Percentiles rank a stretch among this genome's conserved stretches.
Conservation (phyloP, 208 protist species). For the Balamuthia mandrillaris region DNA sequence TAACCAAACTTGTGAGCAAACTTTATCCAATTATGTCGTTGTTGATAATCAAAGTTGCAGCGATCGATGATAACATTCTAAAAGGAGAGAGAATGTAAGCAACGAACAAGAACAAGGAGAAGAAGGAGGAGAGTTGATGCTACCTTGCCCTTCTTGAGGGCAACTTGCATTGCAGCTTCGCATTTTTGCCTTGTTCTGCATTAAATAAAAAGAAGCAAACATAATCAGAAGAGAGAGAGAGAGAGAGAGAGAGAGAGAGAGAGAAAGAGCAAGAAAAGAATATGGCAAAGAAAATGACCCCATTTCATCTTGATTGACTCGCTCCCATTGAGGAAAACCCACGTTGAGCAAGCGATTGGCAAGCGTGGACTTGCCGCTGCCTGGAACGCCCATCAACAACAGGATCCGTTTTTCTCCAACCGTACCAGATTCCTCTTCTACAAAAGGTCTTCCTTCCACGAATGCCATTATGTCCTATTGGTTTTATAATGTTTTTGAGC, state of each 20-base stretch:
- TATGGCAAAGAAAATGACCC: background rate
- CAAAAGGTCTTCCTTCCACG: background rate
- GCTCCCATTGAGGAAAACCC: background rate
- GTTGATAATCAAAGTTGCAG: conserved; percentile 19
- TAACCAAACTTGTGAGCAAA: background rate
- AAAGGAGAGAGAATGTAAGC: too few species aligned
- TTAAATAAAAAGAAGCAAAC: background rate
- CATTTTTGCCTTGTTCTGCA: background rate
- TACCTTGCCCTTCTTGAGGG: background rate
- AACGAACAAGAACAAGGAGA: too few species aligned
- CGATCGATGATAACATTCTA: background rate
- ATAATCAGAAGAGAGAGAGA: background rate
- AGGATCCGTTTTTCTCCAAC: background rate
- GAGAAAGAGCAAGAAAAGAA: background rate
- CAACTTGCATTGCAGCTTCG: background rate
- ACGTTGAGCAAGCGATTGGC: background rate
- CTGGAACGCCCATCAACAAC: background rate
- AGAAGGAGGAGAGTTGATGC: too few species aligned
- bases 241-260: background rate
- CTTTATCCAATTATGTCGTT: background rate
- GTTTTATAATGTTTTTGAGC: background rate
- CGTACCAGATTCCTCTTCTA: background rate
- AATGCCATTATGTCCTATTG: background rate
- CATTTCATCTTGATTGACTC: conserved; percentile 1
- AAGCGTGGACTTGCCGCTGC: background rate